Evolutionary conservation across 2,329 filamentous ascomycete genomes (phyloP).

Genomic region (Tympanopsis confertula): DNA sequence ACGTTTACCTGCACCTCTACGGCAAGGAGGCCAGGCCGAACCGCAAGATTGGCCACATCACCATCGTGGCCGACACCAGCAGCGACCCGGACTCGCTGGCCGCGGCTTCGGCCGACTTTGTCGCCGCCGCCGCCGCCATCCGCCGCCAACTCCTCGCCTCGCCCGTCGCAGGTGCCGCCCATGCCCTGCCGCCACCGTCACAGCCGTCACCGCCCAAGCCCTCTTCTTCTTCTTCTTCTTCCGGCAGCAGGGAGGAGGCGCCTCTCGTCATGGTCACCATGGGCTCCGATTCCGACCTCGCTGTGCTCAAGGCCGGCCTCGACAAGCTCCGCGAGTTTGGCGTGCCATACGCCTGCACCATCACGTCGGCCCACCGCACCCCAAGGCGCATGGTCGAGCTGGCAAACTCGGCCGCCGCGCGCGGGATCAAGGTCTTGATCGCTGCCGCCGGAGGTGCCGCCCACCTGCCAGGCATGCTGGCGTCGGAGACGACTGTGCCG

Average conservation of each 20-base stretch:
- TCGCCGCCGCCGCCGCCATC: conserved; percentile 50
- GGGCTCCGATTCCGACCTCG: conserved; percentile 71
- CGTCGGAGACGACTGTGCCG: conserved; percentile 58
- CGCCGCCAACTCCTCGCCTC: conserved; percentile 36
- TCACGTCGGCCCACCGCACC: conserved; percentile 72
- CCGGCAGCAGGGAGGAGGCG: conserved; percentile 14
- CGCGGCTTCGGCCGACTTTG: conserved; percentile 51
- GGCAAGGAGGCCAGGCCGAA: conserved; percentile 79
- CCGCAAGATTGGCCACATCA: conserved; percentile 93
- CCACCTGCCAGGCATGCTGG: conserved; percentile 64
- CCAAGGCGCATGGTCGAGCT: conserved; percentile 59
- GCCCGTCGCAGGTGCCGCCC: conserved; percentile 22
- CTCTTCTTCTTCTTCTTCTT: conserved; percentile 6
- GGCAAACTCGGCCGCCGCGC: conserved; percentile 47
- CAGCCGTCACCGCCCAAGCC: no score
- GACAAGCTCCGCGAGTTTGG: conserved; percentile 56
- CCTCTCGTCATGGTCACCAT: conserved; percentile 69
- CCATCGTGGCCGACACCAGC: conserved; percentile 60
- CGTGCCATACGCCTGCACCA: conserved; percentile 63
- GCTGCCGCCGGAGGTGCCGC: conserved; percentile 67
- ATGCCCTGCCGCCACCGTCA: no score
- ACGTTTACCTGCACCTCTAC: conserved; percentile 69
- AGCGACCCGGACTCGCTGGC: conserved; percentile 47
- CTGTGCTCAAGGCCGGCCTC: conserved; percentile 52
- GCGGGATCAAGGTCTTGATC: conserved; percentile 63